Evolutionary conservation across 2,329 filamentous ascomycete genomes (phyloP).

Genomic region (Aspergillus felis): DNA sequence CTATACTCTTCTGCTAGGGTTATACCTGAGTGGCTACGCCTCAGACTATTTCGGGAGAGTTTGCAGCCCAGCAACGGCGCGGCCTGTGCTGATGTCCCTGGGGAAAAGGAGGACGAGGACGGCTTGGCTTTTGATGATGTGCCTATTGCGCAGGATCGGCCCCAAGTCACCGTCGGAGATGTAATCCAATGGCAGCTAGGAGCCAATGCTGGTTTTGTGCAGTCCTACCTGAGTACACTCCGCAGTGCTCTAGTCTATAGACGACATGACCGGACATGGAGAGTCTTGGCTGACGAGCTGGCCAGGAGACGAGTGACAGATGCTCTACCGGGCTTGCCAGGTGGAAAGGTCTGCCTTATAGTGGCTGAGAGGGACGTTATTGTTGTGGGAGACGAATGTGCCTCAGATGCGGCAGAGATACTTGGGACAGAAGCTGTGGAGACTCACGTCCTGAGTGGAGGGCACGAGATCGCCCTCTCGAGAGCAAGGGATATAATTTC

Average conservation of each 20-base stretch:
- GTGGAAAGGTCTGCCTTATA: not conserved
- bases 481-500: not conserved
- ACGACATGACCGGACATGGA: conserved; percentile 1
- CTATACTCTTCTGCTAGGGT: not conserved
- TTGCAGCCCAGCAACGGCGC: conserved; percentile 3
- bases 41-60: not conserved
- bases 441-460: not conserved
- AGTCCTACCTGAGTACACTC: conserved; percentile 3
- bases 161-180: conserved; percentile 3
- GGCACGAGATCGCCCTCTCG: conserved; percentile 1
- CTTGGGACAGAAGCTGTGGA: not conserved
- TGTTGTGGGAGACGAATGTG: conserved; percentile 3
- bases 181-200: conserved; percentile 4
- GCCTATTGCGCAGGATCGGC: conserved; percentile 2
- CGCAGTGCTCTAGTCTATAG: not conserved
- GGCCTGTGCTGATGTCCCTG: conserved; percentile 2
- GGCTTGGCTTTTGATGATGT: conserved; percentile 1
- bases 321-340: not conserved
- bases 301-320: not conserved
- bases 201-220: not conserved
- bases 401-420: not conserved
- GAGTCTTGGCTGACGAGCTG: conserved; percentile 1
- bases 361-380: conserved; percentile 1
- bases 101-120: not conserved
- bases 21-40: conserved; percentile 4